Base-by-base conservation (phyloP, 345 rosid genomes). In the Geranium rotundifolium region DNA sequence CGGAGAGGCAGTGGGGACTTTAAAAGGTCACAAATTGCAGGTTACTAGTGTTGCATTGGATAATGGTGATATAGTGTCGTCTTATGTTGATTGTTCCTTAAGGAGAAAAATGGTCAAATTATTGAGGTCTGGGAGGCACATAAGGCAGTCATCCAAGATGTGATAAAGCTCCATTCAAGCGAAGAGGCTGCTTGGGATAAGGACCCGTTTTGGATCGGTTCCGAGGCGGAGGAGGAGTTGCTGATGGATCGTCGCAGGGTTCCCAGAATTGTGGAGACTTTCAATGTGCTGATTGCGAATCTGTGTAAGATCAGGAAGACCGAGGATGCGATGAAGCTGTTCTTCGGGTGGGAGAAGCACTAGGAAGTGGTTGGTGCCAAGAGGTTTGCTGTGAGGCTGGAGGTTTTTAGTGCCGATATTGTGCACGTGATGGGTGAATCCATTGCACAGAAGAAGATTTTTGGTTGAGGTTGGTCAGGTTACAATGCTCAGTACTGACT, bases 41-140 rank as follows among this genome's bases (percentile, higher is more conserved):
- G 93, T 95, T 39, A 88, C 95, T 17, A 92, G 96, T 41, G 65
- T 90, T 55, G 73, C 80, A 20, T 62, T 86, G 75, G 99, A 90
- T 67, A 67, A 76, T 18, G 83, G 74, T 54, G 95, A 90, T 60
- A 81, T 93, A 4, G 77, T 90, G 27, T 90, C 99, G 8, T 82
- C 89, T 37, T 90, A 97, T 16, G 82, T 88, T 72, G 99, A 90
- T 71, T 76, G 97, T 72, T 83, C 99, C 63, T 66, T 93, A 62
- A 88, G 74, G 67, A 79, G 99, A 83, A 79, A 76, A 85, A 85
- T 65, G 96, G 92, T n/a, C 83, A 84, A 67, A 76, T 74, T 71
- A 76, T 77, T 54, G 96, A 90, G 71, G 79, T 79, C 61, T 90
- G 96, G 99, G 90, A 85, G 75, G 95, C 96, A 34, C 97, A 93